Evolutionary conservation across 306 rosid species (phyloP).

Genomic region (Neltuma alba): DNA sequence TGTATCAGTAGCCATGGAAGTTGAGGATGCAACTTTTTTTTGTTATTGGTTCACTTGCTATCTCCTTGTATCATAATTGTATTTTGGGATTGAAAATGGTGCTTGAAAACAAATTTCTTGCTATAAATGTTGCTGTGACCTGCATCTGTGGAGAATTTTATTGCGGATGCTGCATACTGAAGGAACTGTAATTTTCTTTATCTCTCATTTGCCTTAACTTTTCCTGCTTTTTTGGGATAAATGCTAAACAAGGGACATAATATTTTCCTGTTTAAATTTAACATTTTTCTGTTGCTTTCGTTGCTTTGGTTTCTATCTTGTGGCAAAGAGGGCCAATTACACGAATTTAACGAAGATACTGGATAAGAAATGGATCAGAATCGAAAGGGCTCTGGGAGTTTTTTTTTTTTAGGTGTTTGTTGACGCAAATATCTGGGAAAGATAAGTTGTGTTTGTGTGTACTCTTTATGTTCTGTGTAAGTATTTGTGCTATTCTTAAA

Average conservation of each 20-base stretch:
- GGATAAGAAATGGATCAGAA: neutral
- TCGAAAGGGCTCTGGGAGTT: neutral
- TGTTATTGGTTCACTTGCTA: conserved; percentile 10
- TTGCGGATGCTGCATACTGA: conserved; percentile 3
- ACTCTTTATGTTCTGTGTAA: neutral
- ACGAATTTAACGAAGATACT: neutral
- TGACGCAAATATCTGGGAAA: conserved; percentile 18
- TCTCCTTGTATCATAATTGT: neutral
- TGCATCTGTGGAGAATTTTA: neutral
- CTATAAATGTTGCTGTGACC: conserved; percentile 17
- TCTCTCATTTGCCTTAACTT: neutral
- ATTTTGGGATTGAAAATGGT: conserved; percentile 12
- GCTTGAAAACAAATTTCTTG: conserved; percentile 8
- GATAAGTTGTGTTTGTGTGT: neutral
- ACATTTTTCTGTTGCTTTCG: neutral
- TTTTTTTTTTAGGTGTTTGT: conserved; percentile 4
- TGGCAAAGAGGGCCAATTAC: conserved; percentile 2
- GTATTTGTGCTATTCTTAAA: conserved; percentile 1
- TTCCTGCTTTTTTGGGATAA: neutral
- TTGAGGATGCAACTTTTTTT: conserved; percentile 14
- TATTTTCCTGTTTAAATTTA: neutral
- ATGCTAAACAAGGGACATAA: conserved; percentile 4
- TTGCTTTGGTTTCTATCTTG: neutral
- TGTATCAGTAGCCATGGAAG: conserved; percentile 4
- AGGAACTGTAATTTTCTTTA: neutral